phyloP scores from a whole-genome alignment of 495 filamentous ascomycete genomes.

The Aspergillus conjunctus region DNA sequence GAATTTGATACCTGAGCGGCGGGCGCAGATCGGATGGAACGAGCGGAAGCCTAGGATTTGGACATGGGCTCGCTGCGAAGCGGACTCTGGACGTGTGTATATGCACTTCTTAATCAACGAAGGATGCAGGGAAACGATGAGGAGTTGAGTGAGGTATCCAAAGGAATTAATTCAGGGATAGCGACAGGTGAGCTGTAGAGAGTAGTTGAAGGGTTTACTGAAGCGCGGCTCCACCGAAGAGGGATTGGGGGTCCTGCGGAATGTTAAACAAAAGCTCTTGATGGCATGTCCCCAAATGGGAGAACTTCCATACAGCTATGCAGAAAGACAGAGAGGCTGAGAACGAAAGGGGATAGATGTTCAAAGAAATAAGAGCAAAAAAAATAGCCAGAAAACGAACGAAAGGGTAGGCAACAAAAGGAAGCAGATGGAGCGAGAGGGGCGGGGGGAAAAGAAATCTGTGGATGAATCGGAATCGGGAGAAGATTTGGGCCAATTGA shows the following conservation, averaged over 20 bases:
- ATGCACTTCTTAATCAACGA: slow-evolving; percentile 7
- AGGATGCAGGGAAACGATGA: slow-evolving; percentile 11
- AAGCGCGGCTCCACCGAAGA: slow-evolving; percentile 22
- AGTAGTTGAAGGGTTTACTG: slow-evolving; percentile 13
- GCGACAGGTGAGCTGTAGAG: slow-evolving; percentile 17
- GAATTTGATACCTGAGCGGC: slow-evolving; percentile 8
- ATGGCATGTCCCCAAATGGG: background rate
- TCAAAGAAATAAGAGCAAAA: slow-evolving; percentile 7
- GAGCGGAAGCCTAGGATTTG: slow-evolving; percentile 16
- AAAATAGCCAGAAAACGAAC: slow-evolving; percentile 4
- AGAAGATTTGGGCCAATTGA: slow-evolving; percentile 14
- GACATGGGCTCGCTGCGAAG: slow-evolving; percentile 18
- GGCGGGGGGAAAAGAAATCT: slow-evolving; percentile 11
- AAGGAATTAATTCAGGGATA: slow-evolving; percentile 4
- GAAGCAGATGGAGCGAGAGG: slow-evolving; percentile 11
- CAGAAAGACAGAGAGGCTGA: slow-evolving; percentile 2
- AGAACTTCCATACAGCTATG: slow-evolving; percentile 14
- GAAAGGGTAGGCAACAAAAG: slow-evolving; percentile 9
- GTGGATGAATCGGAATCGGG: slow-evolving; percentile 17
- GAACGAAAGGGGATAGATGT: slow-evolving; percentile 9
- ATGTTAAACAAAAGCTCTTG: slow-evolving; percentile 16
- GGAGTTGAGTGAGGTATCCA: slow-evolving; percentile 7
- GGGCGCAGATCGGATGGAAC: slow-evolving; percentile 11
- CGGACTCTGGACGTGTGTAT: background rate
- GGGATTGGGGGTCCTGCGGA: slow-evolving; percentile 15